phyloP scores from a whole-genome alignment of 441 rosid genomes.

The Arabidopsis lyrata region DNA sequence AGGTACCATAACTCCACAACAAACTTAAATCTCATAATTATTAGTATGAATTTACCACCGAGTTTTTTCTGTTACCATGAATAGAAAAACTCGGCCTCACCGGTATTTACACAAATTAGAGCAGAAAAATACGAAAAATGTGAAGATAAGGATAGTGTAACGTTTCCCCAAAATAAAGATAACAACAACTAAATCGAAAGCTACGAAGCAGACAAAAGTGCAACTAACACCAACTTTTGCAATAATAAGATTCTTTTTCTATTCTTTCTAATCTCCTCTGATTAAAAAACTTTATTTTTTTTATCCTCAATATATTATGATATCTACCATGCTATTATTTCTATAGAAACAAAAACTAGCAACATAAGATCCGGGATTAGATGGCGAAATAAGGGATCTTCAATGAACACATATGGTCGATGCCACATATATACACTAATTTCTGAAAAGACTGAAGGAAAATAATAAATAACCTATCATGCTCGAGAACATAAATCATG shows the following conservation, averaged over 20 bases:
- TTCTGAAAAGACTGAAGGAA: background rate
- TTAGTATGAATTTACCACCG: background rate
- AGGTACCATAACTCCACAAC: slow-evolving; percentile 3
- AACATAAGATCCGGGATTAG: background rate
- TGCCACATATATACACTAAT: background rate
- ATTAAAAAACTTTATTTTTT: no score
- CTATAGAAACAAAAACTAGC: background rate
- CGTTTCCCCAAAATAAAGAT: slow-evolving; percentile 35
- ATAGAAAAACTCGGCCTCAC: background rate
- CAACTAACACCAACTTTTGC: background rate
- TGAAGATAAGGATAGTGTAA: slow-evolving; percentile 41
- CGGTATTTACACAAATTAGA: background rate
- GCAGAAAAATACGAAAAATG: slow-evolving; percentile 16
- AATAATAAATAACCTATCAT: no score
- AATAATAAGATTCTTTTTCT: background rate
- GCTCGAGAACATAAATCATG: slow-evolving; percentile 8
- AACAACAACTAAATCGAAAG: background rate
- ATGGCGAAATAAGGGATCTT: background rate
- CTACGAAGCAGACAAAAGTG: slow-evolving; percentile 25
- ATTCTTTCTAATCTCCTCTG: background rate
- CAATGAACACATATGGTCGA: background rate
- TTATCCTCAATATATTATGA: background rate
- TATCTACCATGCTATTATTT: background rate
- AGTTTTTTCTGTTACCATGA: background rate
- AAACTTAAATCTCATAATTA: background rate